Percentiles rank a stretch among this genome's conserved stretches.
Evolutionary conservation across 495 filamentous ascomycete genomes (phyloP).

Genomic region (Penicillium silybi): DNA sequence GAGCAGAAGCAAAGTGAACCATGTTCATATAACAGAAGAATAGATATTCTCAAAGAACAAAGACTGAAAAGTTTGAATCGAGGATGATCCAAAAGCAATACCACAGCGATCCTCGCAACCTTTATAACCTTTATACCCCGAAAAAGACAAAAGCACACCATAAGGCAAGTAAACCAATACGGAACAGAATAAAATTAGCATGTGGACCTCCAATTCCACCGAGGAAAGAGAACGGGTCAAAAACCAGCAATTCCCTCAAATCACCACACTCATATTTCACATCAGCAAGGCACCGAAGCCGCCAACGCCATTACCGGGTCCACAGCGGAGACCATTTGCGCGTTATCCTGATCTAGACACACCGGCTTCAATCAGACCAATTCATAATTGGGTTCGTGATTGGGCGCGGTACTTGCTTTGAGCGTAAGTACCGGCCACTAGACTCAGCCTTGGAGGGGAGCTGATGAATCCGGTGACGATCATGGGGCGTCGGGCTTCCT

Average conservation of each 20-base stretch:
- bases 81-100: neutral
- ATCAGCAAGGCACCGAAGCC: slow-evolving; percentile 4
- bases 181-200: too few species aligned
- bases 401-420: neutral
- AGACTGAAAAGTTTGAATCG: neutral
- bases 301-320: neutral
- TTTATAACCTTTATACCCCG: neutral
- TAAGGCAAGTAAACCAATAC: too few species aligned
- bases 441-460: neutral
- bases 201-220: too few species aligned
- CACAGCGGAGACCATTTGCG: slow-evolving; percentile 8
- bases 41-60: neutral
- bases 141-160: too few species aligned
- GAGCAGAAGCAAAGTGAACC: slow-evolving; percentile 16
- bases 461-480: slow-evolving; percentile 2
- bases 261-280: neutral
- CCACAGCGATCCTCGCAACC: neutral
- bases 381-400: neutral
- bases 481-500: neutral
- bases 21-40: slow-evolving; percentile 10
- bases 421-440: neutral
- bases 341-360: neutral
- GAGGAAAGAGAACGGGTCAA: too few species aligned
- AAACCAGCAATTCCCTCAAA: neutral
- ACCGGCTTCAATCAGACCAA: neutral